phyloP scores from a whole-genome alignment of 2,329 filamentous ascomycete genomes.

The Aaosphaeria arxii region DNA sequence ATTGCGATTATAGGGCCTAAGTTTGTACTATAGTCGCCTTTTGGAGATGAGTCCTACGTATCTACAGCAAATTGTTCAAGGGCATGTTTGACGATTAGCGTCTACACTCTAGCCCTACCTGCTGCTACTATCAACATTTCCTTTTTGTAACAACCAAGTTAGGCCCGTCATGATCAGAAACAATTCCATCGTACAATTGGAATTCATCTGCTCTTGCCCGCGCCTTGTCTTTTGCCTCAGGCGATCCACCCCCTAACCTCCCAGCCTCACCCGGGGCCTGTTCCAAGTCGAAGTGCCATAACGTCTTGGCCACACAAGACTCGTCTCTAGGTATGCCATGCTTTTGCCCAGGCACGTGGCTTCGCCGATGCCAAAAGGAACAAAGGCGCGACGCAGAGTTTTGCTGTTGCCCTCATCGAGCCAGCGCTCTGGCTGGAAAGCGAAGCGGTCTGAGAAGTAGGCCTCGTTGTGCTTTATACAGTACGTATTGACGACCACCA shows the following conservation, averaged over 20 bases:
- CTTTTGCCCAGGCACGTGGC: conserved; percentile 2
- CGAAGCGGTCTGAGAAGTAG: conserved; percentile 4
- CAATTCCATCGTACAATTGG: conserved; percentile 2
- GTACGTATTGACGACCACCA: conserved; percentile 3
- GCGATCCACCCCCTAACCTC: not conserved
- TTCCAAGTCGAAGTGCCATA: conserved; percentile 5
- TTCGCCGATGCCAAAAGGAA: conserved; percentile 1
- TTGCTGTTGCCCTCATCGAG: not conserved
- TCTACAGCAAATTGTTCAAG: too few relatives aligned
- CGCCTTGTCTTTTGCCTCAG: not conserved
- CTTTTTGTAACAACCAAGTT: not conserved
- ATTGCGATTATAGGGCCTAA: too few relatives aligned
- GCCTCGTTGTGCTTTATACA: conserved; percentile 1
- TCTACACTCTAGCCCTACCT: too few relatives aligned
- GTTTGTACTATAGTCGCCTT: too few relatives aligned
- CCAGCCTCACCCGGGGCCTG: not conserved
- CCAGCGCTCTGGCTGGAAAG: conserved; percentile 4
- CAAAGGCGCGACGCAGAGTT: not conserved
- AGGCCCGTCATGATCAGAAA: not conserved
- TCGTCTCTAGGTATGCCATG: conserved; percentile 5
- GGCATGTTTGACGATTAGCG: too few relatives aligned
- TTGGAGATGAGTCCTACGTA: too few relatives aligned
- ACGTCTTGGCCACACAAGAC: conserved; percentile 1
- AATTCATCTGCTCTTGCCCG: not conserved
- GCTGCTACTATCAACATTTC: too few relatives aligned